phyloP scores from a whole-genome alignment of 164 flowering plant genomes.

The Liriodendron chinense region DNA sequence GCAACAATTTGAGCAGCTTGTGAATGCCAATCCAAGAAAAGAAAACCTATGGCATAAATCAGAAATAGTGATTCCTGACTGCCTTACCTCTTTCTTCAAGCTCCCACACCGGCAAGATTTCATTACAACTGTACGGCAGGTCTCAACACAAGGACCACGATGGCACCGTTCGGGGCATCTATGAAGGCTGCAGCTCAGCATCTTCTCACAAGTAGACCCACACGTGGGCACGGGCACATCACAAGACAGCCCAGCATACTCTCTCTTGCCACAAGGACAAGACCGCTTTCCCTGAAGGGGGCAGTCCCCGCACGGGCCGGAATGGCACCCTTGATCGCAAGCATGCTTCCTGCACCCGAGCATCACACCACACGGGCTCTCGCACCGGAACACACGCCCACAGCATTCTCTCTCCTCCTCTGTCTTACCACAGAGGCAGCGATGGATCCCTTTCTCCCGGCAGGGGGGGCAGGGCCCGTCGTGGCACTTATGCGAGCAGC shows the following conservation, averaged over 20 bases:
- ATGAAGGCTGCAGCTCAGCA: slow-evolving; percentile 68
- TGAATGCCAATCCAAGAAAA: not conserved
- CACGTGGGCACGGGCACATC: slow-evolving; percentile 67
- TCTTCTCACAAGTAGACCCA: slow-evolving; percentile 77
- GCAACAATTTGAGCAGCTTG: not conserved
- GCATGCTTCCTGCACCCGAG: slow-evolving; percentile 74
- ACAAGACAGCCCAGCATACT: slow-evolving; percentile 71
- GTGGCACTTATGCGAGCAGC: slow-evolving; percentile 65
- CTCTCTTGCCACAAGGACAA: slow-evolving; percentile 86
- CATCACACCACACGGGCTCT: slow-evolving; percentile 41
- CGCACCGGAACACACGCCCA: slow-evolving; percentile 61
- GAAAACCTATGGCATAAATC: too few relatives aligned
- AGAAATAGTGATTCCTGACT: not conserved
- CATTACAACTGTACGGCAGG: slow-evolving; percentile 65
- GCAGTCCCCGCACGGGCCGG: slow-evolving; percentile 69
- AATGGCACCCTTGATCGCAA: slow-evolving; percentile 78
- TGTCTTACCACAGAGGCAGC: slow-evolving; percentile 64
- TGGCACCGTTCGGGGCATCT: slow-evolving; percentile 93
- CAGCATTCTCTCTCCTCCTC: slow-evolving; percentile 69
- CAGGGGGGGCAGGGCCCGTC: slow-evolving; percentile 79
- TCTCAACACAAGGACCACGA: slow-evolving; percentile 69
- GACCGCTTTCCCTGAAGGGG: slow-evolving; percentile 72
- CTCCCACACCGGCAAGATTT: slow-evolving; percentile 87
- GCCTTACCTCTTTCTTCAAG: slow-evolving; percentile 76
- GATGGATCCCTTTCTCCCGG: slow-evolving; percentile 36